These are phyloP conservation scores for Elasticomyces elasticus DNA, from an alignment of 495 filamentous ascomycete species.

Conservation along the genomic window DNA sequence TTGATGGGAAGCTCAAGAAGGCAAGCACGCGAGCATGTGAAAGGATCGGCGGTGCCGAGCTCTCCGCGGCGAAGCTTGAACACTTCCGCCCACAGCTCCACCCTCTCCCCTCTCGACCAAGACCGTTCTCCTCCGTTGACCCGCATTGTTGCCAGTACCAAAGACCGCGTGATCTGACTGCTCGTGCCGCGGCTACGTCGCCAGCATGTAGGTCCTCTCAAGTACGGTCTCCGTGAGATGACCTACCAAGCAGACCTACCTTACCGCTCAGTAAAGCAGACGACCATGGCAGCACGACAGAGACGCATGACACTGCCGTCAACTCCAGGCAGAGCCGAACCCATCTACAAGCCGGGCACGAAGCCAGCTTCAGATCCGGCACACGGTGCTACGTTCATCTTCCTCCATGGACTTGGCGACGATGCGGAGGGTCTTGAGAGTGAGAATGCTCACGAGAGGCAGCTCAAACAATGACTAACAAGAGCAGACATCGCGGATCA, in stretches of 20 bases:
- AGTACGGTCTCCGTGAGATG: background rate
- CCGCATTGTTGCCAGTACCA: background rate
- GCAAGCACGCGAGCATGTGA: constrained; percentile 10
- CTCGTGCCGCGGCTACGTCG: constrained; percentile 1
- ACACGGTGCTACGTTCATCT: constrained; percentile 36
- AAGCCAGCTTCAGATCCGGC: constrained; percentile 23
- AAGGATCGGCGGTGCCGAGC: background rate
- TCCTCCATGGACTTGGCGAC: constrained; percentile 38
- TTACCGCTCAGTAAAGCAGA: background rate
- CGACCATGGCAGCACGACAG: constrained; percentile 1
- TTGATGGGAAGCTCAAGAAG: background rate
- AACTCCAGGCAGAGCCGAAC: constrained; percentile 16
- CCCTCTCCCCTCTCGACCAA: background rate
- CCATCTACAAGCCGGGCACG: constrained; percentile 27
- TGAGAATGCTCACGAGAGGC: constrained; percentile 11
- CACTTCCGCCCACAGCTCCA: background rate
- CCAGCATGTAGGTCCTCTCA: background rate
- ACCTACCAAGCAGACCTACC: background rate
- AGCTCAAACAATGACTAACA: background rate
- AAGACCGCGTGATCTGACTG: background rate
- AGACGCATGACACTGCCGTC: constrained; percentile 19
- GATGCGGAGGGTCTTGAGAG: constrained; percentile 34
- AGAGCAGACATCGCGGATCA: constrained; percentile 29
- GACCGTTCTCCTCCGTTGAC: constrained; percentile 5
- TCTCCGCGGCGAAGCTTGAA: background rate